These are phyloP conservation scores for Pythium diclinum DNA, from an alignment of 352 stramenopile genomes.

Conservation along the genomic window DNA sequence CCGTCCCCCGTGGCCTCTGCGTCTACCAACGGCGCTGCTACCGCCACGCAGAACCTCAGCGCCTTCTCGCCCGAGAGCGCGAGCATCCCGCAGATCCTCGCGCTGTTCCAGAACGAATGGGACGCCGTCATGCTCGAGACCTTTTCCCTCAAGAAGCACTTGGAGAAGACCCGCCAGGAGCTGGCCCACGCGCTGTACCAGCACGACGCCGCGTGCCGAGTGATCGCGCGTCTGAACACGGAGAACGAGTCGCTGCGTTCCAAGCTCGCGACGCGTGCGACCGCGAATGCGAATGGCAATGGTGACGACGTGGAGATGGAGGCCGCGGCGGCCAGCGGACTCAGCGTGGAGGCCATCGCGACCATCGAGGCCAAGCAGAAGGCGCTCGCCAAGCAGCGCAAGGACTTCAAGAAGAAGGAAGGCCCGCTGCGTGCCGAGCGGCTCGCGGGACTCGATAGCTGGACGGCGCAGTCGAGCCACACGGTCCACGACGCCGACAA, in stretches of 20 bases:
- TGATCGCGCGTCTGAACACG: constrained; percentile 90
- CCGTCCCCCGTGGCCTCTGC: constrained; percentile 18
- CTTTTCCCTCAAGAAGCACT: constrained; percentile 91
- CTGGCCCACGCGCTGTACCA: constrained; percentile 95
- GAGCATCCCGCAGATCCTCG: constrained; percentile 62
- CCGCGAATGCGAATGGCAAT: constrained; percentile 26
- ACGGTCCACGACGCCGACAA: constrained; percentile 75
- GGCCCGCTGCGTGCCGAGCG: constrained; percentile 41
- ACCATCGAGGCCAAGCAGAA: constrained; percentile 73
- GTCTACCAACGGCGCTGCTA: not conserved
- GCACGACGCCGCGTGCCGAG: constrained; percentile 94
- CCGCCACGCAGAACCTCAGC: constrained; percentile 6
- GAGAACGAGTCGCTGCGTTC: constrained; percentile 63
- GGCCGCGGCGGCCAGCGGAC: constrained; percentile 7
- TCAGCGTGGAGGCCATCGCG: constrained; percentile 41
- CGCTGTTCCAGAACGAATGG: constrained; percentile 91
- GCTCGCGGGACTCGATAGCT: constrained; percentile 31
- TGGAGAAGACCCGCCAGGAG: constrained; percentile 94
- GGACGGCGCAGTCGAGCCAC: constrained; percentile 48
- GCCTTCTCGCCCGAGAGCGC: constrained; percentile 41
- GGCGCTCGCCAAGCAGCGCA: constrained; percentile 62
- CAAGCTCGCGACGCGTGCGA: constrained; percentile 26
- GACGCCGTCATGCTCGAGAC: constrained; percentile 93
- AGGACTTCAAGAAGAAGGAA: constrained; percentile 75
- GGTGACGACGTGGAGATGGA: constrained; percentile 57